phyloP scores from a whole-genome alignment of 2,329 filamentous ascomycete species.

The Colletotrichum tanaceti region DNA sequence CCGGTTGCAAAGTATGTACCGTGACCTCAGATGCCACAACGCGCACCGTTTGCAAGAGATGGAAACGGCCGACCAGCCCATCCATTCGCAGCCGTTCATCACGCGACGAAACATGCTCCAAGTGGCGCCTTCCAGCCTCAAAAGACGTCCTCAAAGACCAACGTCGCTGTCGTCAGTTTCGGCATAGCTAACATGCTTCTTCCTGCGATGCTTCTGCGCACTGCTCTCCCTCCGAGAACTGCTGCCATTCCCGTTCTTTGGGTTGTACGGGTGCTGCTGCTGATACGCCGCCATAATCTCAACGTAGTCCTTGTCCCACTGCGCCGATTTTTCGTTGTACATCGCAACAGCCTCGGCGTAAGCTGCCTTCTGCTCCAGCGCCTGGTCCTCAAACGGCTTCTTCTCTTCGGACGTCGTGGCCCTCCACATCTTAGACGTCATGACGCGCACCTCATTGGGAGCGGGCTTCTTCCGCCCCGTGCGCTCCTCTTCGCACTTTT shows the following conservation, averaged over 20 bases:
- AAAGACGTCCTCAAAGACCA: constrained; percentile 35
- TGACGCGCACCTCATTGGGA: constrained; percentile 85
- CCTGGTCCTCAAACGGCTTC: constrained; percentile 81
- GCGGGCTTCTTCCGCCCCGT: constrained; percentile 72
- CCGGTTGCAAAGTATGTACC: constrained; percentile 19
- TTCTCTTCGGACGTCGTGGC: constrained; percentile 77
- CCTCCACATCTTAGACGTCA: constrained; percentile 92
- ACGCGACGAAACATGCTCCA: neutral
- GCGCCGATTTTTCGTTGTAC: constrained; percentile 70
- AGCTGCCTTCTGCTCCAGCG: constrained; percentile 74
- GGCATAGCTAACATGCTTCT: constrained; percentile 52
- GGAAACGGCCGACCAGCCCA: neutral
- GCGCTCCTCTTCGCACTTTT: constrained; percentile 71
- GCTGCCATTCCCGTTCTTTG: constrained; percentile 44
- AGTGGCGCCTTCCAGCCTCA: too few species aligned
- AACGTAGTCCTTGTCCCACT: constrained; percentile 78
- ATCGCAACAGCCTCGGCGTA: constrained; percentile 69
- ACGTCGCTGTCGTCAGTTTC: constrained; percentile 49
- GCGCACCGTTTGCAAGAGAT: constrained; percentile 14
- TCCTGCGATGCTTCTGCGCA: constrained; percentile 51
- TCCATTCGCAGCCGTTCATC: neutral
- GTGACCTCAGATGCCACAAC: constrained; percentile 6
- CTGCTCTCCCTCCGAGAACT: constrained; percentile 13
- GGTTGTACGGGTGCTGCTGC: constrained; percentile 61
- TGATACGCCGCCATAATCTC: constrained; percentile 65